Conservation (phyloP, 768 basidiomycete species). For the Pleurotus ostreatus region DNA sequence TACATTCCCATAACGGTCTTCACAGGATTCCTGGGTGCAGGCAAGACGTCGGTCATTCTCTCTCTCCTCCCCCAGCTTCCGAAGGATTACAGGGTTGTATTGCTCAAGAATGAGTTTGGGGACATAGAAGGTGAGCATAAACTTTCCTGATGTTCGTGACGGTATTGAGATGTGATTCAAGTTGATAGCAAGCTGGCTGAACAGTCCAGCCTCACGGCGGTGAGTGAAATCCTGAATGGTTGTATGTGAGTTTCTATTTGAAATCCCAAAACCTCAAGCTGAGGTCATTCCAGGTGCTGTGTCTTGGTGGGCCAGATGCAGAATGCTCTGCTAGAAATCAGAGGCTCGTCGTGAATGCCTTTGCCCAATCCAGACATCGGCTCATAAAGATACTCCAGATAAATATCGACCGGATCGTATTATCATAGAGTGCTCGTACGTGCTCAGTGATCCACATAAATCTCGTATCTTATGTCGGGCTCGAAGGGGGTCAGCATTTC, state of each 20-base stretch:
- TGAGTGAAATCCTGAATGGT: slow-evolving; percentile 94
- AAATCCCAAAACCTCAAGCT: background rate
- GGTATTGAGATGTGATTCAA: slow-evolving; percentile 19
- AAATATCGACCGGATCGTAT: slow-evolving; percentile 86
- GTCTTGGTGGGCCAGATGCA: slow-evolving; percentile 95
- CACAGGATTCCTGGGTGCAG: slow-evolving; percentile 89
- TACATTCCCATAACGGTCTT: slow-evolving; percentile 87
- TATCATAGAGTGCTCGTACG: slow-evolving; percentile 92
- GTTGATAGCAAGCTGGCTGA: slow-evolving; percentile 91
- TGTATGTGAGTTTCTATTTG: slow-evolving; percentile 65
- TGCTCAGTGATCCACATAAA: slow-evolving; percentile 10
- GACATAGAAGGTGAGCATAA: slow-evolving; percentile 72
- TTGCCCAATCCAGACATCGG: background rate
- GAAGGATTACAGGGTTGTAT: slow-evolving; percentile 80
- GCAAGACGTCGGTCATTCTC: slow-evolving; percentile 79
- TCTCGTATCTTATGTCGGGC: background rate
- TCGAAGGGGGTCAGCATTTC: slow-evolving; percentile 86
- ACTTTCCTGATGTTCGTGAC: too few species aligned
- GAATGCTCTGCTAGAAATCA: slow-evolving; percentile 83
- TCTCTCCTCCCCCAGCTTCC: slow-evolving; percentile 80
- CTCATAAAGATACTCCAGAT: slow-evolving; percentile 38
- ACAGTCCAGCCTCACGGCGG: slow-evolving; percentile 78
- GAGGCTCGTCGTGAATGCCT: slow-evolving; percentile 39
- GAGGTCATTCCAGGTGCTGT: slow-evolving; percentile 61
- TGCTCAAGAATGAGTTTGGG: slow-evolving; percentile 96